Base-by-base conservation (phyloP, 495 filamentous ascomycete species). In the Saxophila tyrrhenica region DNA sequence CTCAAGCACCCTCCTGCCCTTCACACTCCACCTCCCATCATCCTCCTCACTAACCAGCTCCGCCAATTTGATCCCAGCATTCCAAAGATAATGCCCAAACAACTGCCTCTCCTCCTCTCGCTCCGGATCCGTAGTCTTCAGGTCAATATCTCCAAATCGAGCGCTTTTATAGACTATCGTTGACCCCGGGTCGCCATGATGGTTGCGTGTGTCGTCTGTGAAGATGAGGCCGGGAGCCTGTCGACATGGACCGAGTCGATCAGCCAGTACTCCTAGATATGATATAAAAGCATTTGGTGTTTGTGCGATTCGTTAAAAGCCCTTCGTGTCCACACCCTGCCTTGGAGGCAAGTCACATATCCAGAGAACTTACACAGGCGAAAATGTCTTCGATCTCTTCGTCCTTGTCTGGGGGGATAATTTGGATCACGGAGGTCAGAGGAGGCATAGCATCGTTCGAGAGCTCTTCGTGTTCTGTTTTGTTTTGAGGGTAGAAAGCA, bases 1-100 rank as follows among this genome's bases (percentile, higher is more conserved):
- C 59, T 83, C 81, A 15, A 84, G 59, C 9, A 83, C 75, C 16
- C 29, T 75, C 52, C 80, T 66, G 0, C 74, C 76, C 43, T 66
- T 53, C 2, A 80, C 71, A 57, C 63, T 69, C 78, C 79, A 84
- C 41, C 65, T 68, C 43, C 43, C 38, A 53, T 57, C 54, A 61
- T 60, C 47, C 11, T 56, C 44, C 41, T 45, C 59, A 61, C 85
- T 81, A 10, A 92, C 70, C 13, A 82, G 70, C 64, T 86, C 85
- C 0, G 84, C 85, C 45, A 89, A 72, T 51, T 83, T 72, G 58
- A 91, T 69, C 0, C 75, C 81, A n/a, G 86, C 74, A 65, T 91
- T 94, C 90, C 90, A 95, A 5, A 95, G 69, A 65, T 86, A 85
- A 66, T 94, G 89, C 32, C 82, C 82, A 65, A 90, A 94, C 38